Percentiles rank a stretch among this genome's conserved stretches.
Conservation (phyloP, 2,329 filamentous ascomycete genomes). For the Endocalyx cinctus region DNA sequence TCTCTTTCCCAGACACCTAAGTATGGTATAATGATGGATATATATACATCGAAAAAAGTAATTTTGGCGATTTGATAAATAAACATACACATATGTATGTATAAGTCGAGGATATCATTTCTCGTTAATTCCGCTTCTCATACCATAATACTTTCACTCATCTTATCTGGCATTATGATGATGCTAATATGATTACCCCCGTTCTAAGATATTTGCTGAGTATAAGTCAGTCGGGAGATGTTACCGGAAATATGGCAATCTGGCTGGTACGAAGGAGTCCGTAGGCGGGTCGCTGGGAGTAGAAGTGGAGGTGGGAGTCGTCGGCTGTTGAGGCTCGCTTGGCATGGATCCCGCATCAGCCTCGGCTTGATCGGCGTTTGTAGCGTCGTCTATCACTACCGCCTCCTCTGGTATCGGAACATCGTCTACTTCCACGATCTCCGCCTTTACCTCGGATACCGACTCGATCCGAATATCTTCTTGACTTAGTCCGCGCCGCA, state of each 20-base stretch:
- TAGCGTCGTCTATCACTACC: conserved; percentile 20
- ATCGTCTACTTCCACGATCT: conserved; percentile 24
- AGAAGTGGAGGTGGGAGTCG: conserved; percentile 7
- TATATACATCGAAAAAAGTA: too few relatives aligned
- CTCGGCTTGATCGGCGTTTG: conserved; percentile 13
- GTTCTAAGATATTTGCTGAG: too few relatives aligned
- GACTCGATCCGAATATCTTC: conserved; percentile 32
- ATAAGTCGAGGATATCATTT: too few relatives aligned
- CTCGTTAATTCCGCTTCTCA: too few relatives aligned
- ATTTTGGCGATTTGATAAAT: too few relatives aligned
- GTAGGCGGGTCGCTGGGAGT: conserved; percentile 10
- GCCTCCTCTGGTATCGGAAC: conserved; percentile 21
- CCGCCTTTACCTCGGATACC: conserved; percentile 26
- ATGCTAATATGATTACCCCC: too few relatives aligned
- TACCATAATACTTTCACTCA: too few relatives aligned
- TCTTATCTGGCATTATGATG: too few relatives aligned
- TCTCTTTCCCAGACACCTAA: too few relatives aligned
- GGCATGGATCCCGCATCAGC: conserved; percentile 4
- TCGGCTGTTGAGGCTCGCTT: conserved; percentile 6
- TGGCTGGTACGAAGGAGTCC: conserved; percentile 50
- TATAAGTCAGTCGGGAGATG: too few relatives aligned
- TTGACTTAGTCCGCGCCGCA: conserved; percentile 41
- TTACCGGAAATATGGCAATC: conserved; percentile 51
- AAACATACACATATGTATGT: too few relatives aligned
- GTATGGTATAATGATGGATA: too few relatives aligned